Conservation (phyloP, 768 basidiomycete genomes). For the Leucosporidium yakuticum region DNA sequence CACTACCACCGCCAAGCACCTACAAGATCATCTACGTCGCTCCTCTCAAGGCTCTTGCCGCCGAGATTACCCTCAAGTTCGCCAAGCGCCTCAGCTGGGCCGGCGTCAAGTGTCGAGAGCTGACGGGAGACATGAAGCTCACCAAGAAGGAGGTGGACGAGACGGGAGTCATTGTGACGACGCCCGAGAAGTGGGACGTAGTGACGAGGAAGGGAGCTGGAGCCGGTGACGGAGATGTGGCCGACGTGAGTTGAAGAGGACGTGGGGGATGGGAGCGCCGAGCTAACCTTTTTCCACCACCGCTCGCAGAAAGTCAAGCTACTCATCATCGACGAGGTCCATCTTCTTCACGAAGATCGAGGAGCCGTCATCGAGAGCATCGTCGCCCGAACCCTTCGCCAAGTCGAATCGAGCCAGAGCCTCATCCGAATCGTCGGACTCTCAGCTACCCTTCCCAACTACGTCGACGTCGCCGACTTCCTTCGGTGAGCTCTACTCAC, state of each 20-base stretch:
- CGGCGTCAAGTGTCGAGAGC: slow-evolving; percentile 73
- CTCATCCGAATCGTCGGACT: slow-evolving; percentile 93
- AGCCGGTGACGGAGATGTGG: slow-evolving; percentile 92
- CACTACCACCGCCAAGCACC: slow-evolving; percentile 47
- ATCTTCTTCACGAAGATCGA: slow-evolving; percentile 92
- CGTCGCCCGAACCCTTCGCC: slow-evolving; percentile 83
- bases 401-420: slow-evolving; percentile 96
- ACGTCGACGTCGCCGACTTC: slow-evolving; percentile 92
- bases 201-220: slow-evolving; percentile 79
- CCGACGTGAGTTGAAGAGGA: slow-evolving; percentile 49
- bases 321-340: slow-evolving; percentile 95
- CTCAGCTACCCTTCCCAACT: slow-evolving; percentile 91
- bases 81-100: slow-evolving; percentile 86
- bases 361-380: slow-evolving; percentile 98
- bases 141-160: slow-evolving; percentile 86
- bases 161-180: slow-evolving; percentile 97
- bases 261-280: neutral
- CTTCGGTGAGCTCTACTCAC: slow-evolving; percentile 55
- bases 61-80: slow-evolving; percentile 89
- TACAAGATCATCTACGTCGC: slow-evolving; percentile 99
- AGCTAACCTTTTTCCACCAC: neutral
- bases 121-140: slow-evolving; percentile 97
- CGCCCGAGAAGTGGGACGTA: slow-evolving; percentile 99
- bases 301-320: slow-evolving; percentile 70
- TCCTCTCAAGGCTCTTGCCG: slow-evolving; percentile 95